These are phyloP conservation scores for Rhizopogon rudus DNA, from an alignment of 768 basidiomycete genomes.

Conservation along the genomic window DNA sequence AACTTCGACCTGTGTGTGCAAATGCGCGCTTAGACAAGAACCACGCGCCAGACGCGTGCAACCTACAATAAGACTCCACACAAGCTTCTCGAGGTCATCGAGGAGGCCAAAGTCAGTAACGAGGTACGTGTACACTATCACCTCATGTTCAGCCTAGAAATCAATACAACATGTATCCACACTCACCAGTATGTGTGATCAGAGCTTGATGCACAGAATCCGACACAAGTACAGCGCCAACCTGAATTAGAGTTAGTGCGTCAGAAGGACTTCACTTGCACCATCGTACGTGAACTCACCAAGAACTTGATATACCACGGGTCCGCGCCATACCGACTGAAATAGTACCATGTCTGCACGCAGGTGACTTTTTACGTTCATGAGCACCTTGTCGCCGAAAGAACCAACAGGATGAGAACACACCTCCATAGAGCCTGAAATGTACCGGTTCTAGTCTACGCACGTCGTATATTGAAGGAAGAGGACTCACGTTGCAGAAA, in stretches of 20 bases:
- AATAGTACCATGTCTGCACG: slow-evolving; percentile 55
- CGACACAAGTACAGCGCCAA: slow-evolving; percentile 40
- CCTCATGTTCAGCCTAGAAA: neutral
- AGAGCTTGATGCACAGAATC: slow-evolving; percentile 51
- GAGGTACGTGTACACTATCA: slow-evolving; percentile 43
- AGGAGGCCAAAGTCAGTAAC: slow-evolving; percentile 35
- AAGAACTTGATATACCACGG: slow-evolving; percentile 42
- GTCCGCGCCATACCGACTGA: slow-evolving; percentile 41
- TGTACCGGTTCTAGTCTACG: neutral
- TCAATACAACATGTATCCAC: neutral
- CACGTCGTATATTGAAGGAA: neutral
- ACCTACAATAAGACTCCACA: slow-evolving; percentile 32
- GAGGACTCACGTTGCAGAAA: slow-evolving; percentile 43
- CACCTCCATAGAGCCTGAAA: slow-evolving; percentile 48
- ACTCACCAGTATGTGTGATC: slow-evolving; percentile 46
- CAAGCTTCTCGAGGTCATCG: slow-evolving; percentile 24
- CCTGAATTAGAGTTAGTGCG: slow-evolving; percentile 27
- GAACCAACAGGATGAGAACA: slow-evolving; percentile 1
- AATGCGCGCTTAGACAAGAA: slow-evolving; percentile 3
- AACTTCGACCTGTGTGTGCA: slow-evolving; percentile 36
- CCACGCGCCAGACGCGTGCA: neutral
- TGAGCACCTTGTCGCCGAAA: neutral
- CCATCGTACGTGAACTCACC: slow-evolving; percentile 24
- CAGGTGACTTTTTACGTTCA: slow-evolving; percentile 37
- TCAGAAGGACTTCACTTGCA: neutral